Conservation (phyloP, 1,284 basidiomycete genomes). For the Cutaneotrichosporon spelunceum region DNA sequence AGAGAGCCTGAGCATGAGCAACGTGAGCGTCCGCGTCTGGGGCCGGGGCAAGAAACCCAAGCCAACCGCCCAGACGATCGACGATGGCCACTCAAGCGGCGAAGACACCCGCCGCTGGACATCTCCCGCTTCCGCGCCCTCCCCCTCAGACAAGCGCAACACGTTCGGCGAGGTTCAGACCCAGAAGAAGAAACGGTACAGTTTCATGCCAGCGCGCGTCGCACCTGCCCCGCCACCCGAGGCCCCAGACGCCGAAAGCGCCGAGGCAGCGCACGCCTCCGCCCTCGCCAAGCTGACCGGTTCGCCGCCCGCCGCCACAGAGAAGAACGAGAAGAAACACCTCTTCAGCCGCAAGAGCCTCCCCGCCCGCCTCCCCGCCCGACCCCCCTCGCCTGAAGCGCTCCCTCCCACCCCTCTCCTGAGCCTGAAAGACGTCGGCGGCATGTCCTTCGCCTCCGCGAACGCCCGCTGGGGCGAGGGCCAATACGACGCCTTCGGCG, state of each 20-base stretch:
- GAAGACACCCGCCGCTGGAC: not conserved
- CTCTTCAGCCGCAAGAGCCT: not conserved
- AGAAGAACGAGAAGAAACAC: not conserved
- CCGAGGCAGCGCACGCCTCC: not conserved
- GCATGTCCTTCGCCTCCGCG: not conserved
- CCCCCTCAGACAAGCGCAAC: not conserved
- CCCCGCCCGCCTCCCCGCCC: not conserved
- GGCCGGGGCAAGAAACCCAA: not conserved
- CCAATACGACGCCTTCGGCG: not conserved
- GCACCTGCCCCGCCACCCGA: slow-evolving; percentile 3
- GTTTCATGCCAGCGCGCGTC: not conserved
- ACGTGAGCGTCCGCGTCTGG: not conserved
- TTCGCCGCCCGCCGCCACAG: not conserved
- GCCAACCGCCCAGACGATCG: not conserved
- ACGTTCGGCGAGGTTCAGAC: not conserved
- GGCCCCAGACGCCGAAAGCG: not conserved
- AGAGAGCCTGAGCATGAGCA: too few relatives aligned
- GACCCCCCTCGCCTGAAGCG: not conserved
- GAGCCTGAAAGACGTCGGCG: slow-evolving; percentile 3
- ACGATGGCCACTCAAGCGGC: not conserved
- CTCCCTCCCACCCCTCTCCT: not conserved
- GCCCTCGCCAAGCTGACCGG: slow-evolving; percentile 6
- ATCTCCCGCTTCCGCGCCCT: not conserved
- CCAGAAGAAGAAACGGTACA: slow-evolving; percentile 2
- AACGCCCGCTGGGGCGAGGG: not conserved